Evolutionary conservation across 2,329 filamentous ascomycete genomes (phyloP).

Genomic region (Chrysosphaeria jannelii): DNA sequence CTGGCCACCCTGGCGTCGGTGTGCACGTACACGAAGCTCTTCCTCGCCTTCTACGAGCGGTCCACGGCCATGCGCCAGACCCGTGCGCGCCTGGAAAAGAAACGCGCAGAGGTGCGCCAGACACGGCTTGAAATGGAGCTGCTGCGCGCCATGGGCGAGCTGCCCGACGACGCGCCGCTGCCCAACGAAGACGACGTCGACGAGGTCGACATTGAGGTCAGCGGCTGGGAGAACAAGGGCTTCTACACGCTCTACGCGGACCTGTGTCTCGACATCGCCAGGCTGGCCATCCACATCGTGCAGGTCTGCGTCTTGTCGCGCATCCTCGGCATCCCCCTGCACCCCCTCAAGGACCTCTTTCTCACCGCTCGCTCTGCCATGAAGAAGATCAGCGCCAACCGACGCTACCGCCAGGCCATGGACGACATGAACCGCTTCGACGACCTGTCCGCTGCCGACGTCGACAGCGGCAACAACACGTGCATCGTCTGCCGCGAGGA

Average conservation of each 20-base stretch:
- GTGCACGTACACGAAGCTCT: constrained; percentile 35
- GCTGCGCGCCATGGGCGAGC: constrained; percentile 5
- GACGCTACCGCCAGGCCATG: constrained; percentile 74
- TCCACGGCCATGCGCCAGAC: constrained; percentile 51
- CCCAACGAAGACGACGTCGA: constrained; percentile 42
- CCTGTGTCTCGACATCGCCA: constrained; percentile 62
- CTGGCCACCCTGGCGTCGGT: constrained; percentile 56
- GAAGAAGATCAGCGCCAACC: constrained; percentile 62
- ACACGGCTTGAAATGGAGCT: constrained; percentile 15
- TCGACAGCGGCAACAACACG: constrained; percentile 61
- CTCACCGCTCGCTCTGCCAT: constrained; percentile 78
- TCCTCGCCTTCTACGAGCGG: too few species aligned
- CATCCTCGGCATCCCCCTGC: constrained; percentile 87
- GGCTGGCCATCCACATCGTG: constrained; percentile 59
- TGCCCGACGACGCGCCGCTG: constrained; percentile 14
- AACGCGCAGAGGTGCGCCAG: constrained; percentile 34
- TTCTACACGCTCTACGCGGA: constrained; percentile 78
- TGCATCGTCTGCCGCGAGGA: constrained; percentile 96
- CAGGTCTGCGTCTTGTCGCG: constrained; percentile 85
- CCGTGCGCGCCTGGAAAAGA: constrained; percentile 31
- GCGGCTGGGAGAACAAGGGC: constrained; percentile 88
- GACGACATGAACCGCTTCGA: constrained; percentile 85
- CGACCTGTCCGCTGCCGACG: constrained; percentile 67
- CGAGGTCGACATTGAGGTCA: constrained; percentile 81
- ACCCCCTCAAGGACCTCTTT: constrained; percentile 87